Percentiles rank a stretch among this genome's conserved stretches.
These are phyloP conservation scores for Trichoderma simmonsii DNA, from an alignment of 2,329 filamentous ascomycete genomes.

Conservation along the genomic window DNA sequence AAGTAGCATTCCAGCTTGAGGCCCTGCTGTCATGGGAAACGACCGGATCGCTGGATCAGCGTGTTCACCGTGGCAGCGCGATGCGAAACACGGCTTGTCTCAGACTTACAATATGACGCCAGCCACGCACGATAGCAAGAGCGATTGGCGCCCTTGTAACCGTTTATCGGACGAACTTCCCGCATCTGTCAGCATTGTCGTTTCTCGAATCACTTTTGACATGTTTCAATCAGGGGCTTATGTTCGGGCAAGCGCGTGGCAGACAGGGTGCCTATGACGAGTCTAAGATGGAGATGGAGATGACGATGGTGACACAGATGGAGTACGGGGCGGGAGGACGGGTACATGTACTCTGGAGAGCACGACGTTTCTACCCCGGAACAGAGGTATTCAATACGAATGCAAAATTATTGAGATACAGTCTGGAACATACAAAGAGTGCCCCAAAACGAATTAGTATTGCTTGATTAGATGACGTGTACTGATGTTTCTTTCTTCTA, in stretches of 20 bases:
- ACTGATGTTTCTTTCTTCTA: not conserved
- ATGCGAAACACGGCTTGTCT: slow-evolving; percentile 16
- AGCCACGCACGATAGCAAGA: not conserved
- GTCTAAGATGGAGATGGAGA: not conserved
- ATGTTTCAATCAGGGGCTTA: slow-evolving; percentile 11
- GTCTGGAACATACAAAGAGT: not conserved
- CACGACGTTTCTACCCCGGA: fast-evolving
- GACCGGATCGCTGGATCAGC: not conserved
- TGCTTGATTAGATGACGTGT: not conserved
- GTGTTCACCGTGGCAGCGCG: not conserved
- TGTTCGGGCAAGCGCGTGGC: slow-evolving; percentile 6
- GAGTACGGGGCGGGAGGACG: not conserved
- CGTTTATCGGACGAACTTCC: not conserved
- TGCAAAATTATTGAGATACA: not conserved
- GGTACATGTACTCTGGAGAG: not conserved
- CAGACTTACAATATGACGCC: slow-evolving; percentile 16
- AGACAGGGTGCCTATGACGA: not conserved
- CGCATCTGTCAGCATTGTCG: slow-evolving; percentile 5
- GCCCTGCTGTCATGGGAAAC: not conserved
- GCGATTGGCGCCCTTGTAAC: not conserved
- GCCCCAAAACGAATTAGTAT: not conserved
- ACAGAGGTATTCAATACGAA: not conserved
- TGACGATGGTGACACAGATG: not conserved
- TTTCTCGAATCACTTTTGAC: not conserved
- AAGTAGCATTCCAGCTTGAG: not conserved